phyloP scores from a whole-genome alignment of 306 rosid genomes.

The Castanea mollissima region DNA sequence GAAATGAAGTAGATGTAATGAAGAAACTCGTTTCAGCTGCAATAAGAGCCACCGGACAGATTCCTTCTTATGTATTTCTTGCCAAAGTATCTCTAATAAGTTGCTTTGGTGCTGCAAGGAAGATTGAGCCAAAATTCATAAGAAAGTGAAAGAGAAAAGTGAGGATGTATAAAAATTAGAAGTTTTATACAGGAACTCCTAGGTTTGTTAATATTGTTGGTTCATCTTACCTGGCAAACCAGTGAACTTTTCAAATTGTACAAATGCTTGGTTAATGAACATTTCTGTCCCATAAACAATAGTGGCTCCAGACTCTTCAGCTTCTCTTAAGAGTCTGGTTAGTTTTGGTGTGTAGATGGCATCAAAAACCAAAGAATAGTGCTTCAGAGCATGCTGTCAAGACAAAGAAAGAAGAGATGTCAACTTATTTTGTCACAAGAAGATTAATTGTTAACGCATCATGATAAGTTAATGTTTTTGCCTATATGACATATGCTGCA shows the following conservation, averaged over 20 bases:
- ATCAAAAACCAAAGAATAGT: slow-evolving; percentile 64
- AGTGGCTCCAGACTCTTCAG: slow-evolving; percentile 54
- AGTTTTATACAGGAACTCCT: not conserved
- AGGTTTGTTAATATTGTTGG: not conserved
- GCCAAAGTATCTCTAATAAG: slow-evolving; percentile 46
- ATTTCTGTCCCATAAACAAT: slow-evolving; percentile 61
- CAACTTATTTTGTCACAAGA: not conserved
- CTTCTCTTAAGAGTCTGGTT: slow-evolving; percentile 71
- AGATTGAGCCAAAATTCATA: not conserved
- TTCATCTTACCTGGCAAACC: slow-evolving; percentile 50
- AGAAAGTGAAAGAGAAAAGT: not conserved
- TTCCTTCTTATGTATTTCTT: slow-evolving; percentile 29
- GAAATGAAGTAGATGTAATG: not conserved
- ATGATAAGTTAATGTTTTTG: not conserved
- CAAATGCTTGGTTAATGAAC: slow-evolving; percentile 70
- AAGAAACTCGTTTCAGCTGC: not conserved
- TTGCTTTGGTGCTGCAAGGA: slow-evolving; percentile 57
- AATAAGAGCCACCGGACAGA: not conserved
- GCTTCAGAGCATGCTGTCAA: slow-evolving; percentile 51
- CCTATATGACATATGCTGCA: not conserved
- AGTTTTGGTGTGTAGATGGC: slow-evolving; percentile 63
- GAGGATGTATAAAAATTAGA: not conserved
- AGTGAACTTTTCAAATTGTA: slow-evolving; percentile 58
- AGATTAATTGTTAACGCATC: not conserved
- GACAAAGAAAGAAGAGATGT: not conserved